Conservation (phyloP, 1,284 basidiomycete genomes). For the Apiotrichum laibachii region DNA sequence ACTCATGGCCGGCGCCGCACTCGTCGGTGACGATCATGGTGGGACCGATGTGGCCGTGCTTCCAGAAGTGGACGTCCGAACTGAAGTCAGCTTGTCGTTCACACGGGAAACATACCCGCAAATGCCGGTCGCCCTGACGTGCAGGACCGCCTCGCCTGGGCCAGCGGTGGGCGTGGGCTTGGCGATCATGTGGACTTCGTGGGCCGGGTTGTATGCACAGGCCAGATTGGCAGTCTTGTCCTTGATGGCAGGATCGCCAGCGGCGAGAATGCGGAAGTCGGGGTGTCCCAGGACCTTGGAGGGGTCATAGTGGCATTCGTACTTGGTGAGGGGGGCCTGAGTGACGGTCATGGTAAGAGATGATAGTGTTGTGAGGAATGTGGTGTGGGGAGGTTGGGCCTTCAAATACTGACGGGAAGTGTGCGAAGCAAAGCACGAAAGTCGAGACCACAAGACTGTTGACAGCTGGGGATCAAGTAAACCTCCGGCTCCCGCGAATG, state of each 20-base stretch:
- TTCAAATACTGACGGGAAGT: too few relatives aligned
- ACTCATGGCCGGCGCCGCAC: slow-evolving; percentile 53
- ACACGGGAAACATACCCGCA: slow-evolving; percentile 46
- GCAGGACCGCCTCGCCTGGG: slow-evolving; percentile 51
- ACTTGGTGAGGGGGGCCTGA: slow-evolving; percentile 14
- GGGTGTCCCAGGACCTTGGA: slow-evolving; percentile 38
- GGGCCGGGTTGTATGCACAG: slow-evolving; percentile 49
- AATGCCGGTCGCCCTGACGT: slow-evolving; percentile 53
- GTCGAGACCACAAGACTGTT: too few relatives aligned
- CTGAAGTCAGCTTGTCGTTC: slow-evolving; percentile 15
- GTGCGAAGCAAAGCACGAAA: too few relatives aligned
- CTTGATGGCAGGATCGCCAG: slow-evolving; percentile 27
- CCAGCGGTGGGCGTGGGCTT: slow-evolving; percentile 48
- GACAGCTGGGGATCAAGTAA: too few relatives aligned
- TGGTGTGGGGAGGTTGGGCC: not conserved
- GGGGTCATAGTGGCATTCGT: slow-evolving; percentile 46
- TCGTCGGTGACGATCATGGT: slow-evolving; percentile 51
- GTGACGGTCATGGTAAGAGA: slow-evolving; percentile 6
- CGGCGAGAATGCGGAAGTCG: slow-evolving; percentile 40
- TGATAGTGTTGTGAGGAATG: not conserved
- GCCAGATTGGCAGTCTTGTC: slow-evolving; percentile 42
- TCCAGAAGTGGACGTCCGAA: slow-evolving; percentile 57
- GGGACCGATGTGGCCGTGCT: slow-evolving; percentile 54
- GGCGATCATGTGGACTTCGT: slow-evolving; percentile 50
- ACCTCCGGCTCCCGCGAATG: too few relatives aligned